Evolutionary conservation across 139 green algal genomes (phyloP).

Genomic region (Dunaliella primolecta): DNA sequence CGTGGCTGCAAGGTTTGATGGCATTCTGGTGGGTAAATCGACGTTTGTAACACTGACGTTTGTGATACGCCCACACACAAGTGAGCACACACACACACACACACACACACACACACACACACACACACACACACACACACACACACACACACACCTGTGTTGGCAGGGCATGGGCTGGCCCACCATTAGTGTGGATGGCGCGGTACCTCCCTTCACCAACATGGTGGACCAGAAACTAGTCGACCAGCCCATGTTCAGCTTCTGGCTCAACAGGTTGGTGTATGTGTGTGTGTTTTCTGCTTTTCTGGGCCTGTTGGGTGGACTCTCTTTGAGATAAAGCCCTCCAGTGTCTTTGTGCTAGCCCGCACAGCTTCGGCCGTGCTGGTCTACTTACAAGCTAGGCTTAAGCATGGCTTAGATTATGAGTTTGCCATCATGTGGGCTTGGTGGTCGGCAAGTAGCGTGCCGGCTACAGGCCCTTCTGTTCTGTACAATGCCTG

Average conservation of each 20-base stretch:
- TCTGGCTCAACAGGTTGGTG: conserved; percentile 86
- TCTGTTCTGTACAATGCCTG: too few relatives aligned
- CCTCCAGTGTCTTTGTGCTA: too few relatives aligned
- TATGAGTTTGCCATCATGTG: too few relatives aligned
- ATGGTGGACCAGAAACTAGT: conserved; percentile 78
- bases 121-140: background rate
- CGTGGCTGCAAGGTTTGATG: conserved; percentile 95
- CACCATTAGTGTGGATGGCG: conserved; percentile 81
- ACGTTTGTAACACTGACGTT: background rate
- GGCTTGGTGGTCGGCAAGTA: too few relatives aligned
- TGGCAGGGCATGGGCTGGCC: conserved; percentile 88
- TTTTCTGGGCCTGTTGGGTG: background rate
- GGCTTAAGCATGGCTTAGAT: too few relatives aligned
- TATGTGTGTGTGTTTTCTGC: conserved; percentile 2
- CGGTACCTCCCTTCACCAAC: conserved; percentile 85
- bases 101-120: background rate
- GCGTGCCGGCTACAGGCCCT: too few relatives aligned
- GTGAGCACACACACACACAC: background rate
- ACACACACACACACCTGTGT: conserved; percentile 4
- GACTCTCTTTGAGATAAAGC: background rate
- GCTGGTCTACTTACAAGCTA: too few relatives aligned
- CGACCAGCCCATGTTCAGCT: conserved; percentile 88
- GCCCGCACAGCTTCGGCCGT: too few relatives aligned
- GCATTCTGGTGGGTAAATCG: conserved; percentile 79
- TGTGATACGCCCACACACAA: background rate